These are phyloP conservation scores for Aspergillus proliferans DNA, from an alignment of 2,329 filamentous ascomycete genomes.

Conservation along the genomic window DNA sequence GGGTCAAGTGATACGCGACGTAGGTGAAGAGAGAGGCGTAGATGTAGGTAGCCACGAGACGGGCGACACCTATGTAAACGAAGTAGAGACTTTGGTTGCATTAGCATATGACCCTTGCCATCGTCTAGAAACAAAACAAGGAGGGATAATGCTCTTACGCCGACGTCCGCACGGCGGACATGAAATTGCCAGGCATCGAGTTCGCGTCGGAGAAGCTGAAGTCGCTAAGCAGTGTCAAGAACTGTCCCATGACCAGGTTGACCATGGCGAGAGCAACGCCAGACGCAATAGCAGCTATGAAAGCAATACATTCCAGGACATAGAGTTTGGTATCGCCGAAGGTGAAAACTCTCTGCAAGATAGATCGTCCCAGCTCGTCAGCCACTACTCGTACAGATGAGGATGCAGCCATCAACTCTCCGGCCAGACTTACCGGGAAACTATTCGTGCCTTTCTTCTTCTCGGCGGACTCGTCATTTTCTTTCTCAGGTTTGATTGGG, in stretches of 20 bases:
- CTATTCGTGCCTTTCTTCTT: background rate
- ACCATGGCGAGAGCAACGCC: slow-evolving; percentile 28
- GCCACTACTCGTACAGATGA: background rate
- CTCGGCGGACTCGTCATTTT: background rate
- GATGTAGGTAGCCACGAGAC: slow-evolving; percentile 27
- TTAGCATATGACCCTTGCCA: background rate
- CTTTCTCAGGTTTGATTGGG: background rate
- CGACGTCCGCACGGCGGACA: slow-evolving; percentile 12
- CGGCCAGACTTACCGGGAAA: background rate
- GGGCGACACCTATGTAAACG: slow-evolving; percentile 31
- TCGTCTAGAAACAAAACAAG: background rate
- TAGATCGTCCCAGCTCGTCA: background rate
- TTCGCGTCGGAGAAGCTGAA: slow-evolving; percentile 8
- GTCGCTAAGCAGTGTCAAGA: slow-evolving; percentile 21
- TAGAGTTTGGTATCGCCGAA: slow-evolving; percentile 2
- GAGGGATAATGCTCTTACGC: slow-evolving; percentile 1
- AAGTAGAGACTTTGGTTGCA: slow-evolving; percentile 24
- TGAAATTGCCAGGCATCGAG: slow-evolving; percentile 7
- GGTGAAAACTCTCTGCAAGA: slow-evolving; percentile 5
- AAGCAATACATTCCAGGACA: slow-evolving; percentile 1
- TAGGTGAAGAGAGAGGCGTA: slow-evolving; percentile 18
- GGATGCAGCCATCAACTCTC: background rate
- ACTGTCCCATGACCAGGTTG: slow-evolving; percentile 33
- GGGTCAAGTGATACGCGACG: slow-evolving; percentile 6
- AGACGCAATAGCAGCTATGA: slow-evolving; percentile 14